Conservation (phyloP, 2,329 filamentous ascomycete species). For the Penicillium sp. region DNA sequence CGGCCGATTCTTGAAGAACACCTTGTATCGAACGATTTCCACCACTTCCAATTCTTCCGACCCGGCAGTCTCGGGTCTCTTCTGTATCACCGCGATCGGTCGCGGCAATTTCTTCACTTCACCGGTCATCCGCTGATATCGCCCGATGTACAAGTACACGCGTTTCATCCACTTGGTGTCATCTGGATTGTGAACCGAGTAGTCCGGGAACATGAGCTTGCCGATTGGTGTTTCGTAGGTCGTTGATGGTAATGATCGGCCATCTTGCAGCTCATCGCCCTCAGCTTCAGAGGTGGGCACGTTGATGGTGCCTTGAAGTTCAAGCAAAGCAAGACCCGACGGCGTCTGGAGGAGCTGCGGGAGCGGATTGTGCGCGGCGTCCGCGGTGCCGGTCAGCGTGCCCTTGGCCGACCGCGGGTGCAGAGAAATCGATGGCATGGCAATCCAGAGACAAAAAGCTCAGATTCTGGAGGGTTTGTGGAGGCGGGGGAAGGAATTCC, state of each 20-base stretch:
- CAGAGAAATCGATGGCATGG: slow-evolving; percentile 40
- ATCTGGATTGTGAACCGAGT: slow-evolving; percentile 49
- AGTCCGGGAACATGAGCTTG: slow-evolving; percentile 71
- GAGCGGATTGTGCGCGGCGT: slow-evolving; percentile 51
- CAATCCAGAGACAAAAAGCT: neutral
- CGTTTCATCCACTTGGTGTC: slow-evolving; percentile 80
- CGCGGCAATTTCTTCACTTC: slow-evolving; percentile 81
- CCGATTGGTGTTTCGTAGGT: slow-evolving; percentile 55
- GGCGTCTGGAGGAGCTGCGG: slow-evolving; percentile 83
- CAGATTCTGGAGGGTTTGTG: neutral
- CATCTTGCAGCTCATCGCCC: slow-evolving; percentile 27
- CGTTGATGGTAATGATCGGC: slow-evolving; percentile 3
- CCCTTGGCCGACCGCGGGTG: slow-evolving; percentile 22
- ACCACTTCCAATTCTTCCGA: slow-evolving; percentile 63
- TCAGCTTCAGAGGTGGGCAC: slow-evolving; percentile 47
- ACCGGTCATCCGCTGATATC: slow-evolving; percentile 80
- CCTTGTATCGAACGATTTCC: slow-evolving; percentile 80
- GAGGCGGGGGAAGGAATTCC: neutral
- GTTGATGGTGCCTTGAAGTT: slow-evolving; percentile 88
- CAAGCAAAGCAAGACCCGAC: slow-evolving; percentile 78
- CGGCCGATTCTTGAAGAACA: slow-evolving; percentile 76
- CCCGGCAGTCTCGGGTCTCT: slow-evolving; percentile 37
- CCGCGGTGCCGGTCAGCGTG: neutral
- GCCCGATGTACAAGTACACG: slow-evolving; percentile 80
- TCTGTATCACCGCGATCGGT: slow-evolving; percentile 71